A percentile compares a stretch with the other conserved stretches of the same genome.
phyloP scores from a whole-genome alignment of 2,329 filamentous ascomycete species.

The Nakataea oryzae region DNA sequence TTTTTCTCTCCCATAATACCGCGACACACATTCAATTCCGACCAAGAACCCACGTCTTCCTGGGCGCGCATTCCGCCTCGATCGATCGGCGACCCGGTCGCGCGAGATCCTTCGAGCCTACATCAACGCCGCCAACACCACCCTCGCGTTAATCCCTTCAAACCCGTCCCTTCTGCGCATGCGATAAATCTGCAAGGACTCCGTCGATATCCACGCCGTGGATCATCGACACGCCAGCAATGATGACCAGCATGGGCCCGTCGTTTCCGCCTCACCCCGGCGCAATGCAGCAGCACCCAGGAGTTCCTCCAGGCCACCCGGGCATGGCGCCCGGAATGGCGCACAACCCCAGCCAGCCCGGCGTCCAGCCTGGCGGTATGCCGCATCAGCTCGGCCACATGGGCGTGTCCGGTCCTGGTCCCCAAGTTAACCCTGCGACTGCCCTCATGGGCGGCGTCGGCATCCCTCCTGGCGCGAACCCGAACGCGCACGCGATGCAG shows the following conservation, averaged over 20 bases:
- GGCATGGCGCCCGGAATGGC: conserved; percentile 48
- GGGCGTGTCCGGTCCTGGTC: conserved; percentile 60
- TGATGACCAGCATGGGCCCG: conserved; percentile 62
- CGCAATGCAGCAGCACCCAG: conserved; percentile 61
- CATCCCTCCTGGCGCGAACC: conserved; percentile 58
- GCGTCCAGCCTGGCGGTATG: conserved; percentile 53
- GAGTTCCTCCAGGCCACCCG: conserved; percentile 54
- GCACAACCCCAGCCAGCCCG: conserved; percentile 61
- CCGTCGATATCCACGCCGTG: conserved; percentile 51
- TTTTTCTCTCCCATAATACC: background rate
- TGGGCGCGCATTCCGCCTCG: background rate
- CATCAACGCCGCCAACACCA: background rate
- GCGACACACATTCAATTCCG: background rate
- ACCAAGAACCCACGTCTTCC: background rate
- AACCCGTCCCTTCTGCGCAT: conserved; percentile 20
- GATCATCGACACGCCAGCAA: conserved; percentile 41
- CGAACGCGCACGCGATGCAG: conserved; percentile 60
- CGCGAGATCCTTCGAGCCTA: background rate
- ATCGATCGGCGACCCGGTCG: conserved; percentile 1
- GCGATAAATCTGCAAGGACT: conserved; percentile 31
- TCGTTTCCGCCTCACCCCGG: conserved; percentile 58
- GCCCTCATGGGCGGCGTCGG: conserved; percentile 58
- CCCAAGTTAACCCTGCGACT: conserved; percentile 56
- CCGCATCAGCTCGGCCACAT: conserved; percentile 61
- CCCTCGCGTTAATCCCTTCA: background rate